A percentile compares a stretch with the other conserved stretches of the same genome.
Evolutionary conservation across 257 asterid genomes (phyloP).

Genomic region (Lantana camara): DNA sequence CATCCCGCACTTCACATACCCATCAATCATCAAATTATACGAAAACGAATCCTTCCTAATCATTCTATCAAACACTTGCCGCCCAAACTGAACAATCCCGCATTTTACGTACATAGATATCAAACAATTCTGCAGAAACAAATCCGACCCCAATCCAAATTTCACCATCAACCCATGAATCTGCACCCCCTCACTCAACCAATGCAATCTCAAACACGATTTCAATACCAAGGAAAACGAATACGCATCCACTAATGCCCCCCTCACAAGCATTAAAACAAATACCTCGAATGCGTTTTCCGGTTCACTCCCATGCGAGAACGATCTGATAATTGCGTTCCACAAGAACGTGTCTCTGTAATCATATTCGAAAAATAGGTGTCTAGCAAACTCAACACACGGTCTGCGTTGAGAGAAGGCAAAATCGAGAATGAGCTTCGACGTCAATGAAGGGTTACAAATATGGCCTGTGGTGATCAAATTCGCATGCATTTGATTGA

Average conservation of each 20-base stretch:
- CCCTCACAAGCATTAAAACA: constrained; percentile 67
- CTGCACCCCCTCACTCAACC: constrained; percentile 56
- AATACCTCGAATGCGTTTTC: constrained; percentile 59
- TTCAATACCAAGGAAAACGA: constrained; percentile 74
- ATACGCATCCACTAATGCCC: constrained; percentile 58
- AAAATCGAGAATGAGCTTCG: constrained; percentile 56
- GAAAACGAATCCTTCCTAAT: constrained; percentile 58
- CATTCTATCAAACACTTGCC: constrained; percentile 67
- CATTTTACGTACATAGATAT: constrained; percentile 59
- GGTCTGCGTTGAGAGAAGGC: constrained; percentile 48
- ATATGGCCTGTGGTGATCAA: constrained; percentile 70
- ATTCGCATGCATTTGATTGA: constrained; percentile 63
- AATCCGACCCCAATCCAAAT: constrained; percentile 53
- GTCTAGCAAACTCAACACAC: constrained; percentile 51
- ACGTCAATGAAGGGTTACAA: constrained; percentile 43
- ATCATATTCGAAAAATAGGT: constrained; percentile 41
- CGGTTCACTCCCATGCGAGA: constrained; percentile 60
- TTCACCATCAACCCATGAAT: constrained; percentile 75
- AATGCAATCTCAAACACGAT: constrained; percentile 59
- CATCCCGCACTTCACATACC: constrained; percentile 76
- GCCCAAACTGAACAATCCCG: constrained; percentile 49
- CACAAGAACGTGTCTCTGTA: constrained; percentile 64
- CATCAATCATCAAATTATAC: constrained; percentile 81
- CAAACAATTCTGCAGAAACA: constrained; percentile 69
- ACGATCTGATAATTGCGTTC: constrained; percentile 68